Percentiles rank a stretch among this genome's conserved stretches.
Evolutionary conservation across 805 yeast species (phyloP).

Genomic region (Monosporozyma yasuniensis): DNA sequence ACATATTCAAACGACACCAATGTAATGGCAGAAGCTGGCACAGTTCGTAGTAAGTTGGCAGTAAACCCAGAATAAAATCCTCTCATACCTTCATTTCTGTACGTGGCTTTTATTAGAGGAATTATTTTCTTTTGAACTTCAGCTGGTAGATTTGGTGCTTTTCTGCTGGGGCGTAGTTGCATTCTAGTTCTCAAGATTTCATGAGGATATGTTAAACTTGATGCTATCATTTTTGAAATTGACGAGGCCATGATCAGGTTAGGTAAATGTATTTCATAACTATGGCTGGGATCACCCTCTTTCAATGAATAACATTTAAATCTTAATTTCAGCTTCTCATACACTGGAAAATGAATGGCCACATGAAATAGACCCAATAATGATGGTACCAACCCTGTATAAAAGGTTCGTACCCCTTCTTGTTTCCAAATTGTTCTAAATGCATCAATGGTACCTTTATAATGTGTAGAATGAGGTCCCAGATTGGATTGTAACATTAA

Average conservation of each 20-base stretch:
- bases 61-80: conserved; percentile 89
- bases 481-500: conserved; percentile 69
- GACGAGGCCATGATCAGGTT: conserved; percentile 61
- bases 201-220: conserved; percentile 87
- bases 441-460: conserved; percentile 78
- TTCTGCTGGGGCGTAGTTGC: conserved; percentile 39
- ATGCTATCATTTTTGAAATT: conserved; percentile 79
- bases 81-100: conserved; percentile 55
- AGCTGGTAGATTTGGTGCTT: conserved; percentile 26
- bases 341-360: conserved; percentile 92
- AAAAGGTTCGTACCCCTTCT: conserved; percentile 77
- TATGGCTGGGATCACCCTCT: conserved; percentile 11
- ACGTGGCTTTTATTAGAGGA: conserved; percentile 23
- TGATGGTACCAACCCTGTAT: conserved; percentile 86
- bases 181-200: conserved; percentile 87
- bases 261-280: conserved; percentile 26
- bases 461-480: conserved; percentile 21
- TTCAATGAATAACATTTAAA: conserved; percentile 31
- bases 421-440: conserved; percentile 63
- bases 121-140: conserved; percentile 18
- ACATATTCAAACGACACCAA: conserved; percentile 83
- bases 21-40: conserved; percentile 94
- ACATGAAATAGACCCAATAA: conserved; percentile 86
- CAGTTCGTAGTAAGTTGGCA: conserved; percentile 79
- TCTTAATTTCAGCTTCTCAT: conserved; percentile 65